phyloP scores from a whole-genome alignment of 805 yeast species.

The Yamadazyma takamatsuzukensis region DNA sequence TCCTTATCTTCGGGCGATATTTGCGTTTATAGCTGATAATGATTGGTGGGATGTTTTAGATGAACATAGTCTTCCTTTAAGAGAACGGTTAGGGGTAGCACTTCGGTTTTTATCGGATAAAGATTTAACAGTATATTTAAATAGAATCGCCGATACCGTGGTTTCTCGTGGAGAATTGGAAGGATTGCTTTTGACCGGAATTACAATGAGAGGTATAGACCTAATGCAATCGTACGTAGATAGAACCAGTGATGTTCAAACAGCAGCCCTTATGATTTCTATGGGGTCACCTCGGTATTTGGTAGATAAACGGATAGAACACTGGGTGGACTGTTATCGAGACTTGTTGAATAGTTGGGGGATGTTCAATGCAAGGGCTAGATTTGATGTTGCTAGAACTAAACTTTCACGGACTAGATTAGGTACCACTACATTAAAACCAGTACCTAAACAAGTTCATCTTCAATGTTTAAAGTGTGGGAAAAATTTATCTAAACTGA shows the following conservation, averaged over 20 bases:
- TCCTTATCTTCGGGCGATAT: conserved; percentile 87
- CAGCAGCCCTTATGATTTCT: conserved; percentile 77
- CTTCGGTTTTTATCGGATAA: conserved; percentile 77
- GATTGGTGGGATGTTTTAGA: conserved; percentile 96
- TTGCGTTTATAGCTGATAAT: conserved; percentile 89
- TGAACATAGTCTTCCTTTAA: conserved; percentile 80
- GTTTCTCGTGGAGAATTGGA: conserved; percentile 81
- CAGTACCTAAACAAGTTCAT: conserved; percentile 70
- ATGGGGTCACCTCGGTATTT: conserved; percentile 85
- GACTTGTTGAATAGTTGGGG: conserved; percentile 74
- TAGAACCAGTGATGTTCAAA: conserved; percentile 86
- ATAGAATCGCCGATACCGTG: conserved; percentile 66
- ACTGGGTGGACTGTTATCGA: conserved; percentile 76
- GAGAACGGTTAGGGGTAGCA: conserved; percentile 90
- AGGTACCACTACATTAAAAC: conserved; percentile 46
- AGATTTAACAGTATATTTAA: conserved; percentile 70
- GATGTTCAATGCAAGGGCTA: conserved; percentile 72
- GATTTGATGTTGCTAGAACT: conserved; percentile 76
- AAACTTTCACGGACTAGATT: conserved; percentile 52
- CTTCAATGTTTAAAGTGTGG: conserved; percentile 83
- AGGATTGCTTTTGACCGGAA: conserved; percentile 88
- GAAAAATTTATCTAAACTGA: conserved; percentile 53
- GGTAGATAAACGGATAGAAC: conserved; percentile 63
- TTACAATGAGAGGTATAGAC: conserved; percentile 79
- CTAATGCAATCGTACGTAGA: conserved; percentile 83